Evolutionary conservation across 1,284 basidiomycete genomes (phyloP).

Genomic region (Fomitopsis palustris): DNA sequence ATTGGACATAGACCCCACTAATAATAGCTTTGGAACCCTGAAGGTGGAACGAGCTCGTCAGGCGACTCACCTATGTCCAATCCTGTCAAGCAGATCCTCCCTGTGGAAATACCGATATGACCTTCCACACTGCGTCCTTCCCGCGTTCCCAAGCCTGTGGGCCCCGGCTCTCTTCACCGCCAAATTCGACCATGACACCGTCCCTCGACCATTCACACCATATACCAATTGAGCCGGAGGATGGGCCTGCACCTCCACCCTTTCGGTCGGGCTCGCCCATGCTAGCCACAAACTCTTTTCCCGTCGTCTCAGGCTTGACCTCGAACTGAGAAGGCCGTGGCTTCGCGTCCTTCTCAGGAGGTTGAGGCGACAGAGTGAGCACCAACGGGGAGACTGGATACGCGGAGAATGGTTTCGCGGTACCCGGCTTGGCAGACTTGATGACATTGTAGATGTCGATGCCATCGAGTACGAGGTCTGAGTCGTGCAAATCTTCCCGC

Average conservation of each 20-base stretch:
- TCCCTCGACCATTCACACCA: conserved; percentile 89
- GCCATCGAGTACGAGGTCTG: conserved; percentile 56
- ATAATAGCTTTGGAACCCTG: conserved; percentile 3
- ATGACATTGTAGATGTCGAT: conserved; percentile 79
- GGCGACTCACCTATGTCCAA: conserved; percentile 2
- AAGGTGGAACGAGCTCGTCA: conserved; percentile 13
- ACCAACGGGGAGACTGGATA: conserved; percentile 49
- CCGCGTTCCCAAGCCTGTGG: conserved; percentile 84
- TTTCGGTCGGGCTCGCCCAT: conserved; percentile 86
- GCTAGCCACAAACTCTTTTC: conserved; percentile 68
- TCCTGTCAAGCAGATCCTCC: conserved; percentile 8
- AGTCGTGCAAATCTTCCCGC: conserved; percentile 45
- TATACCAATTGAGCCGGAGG: conserved; percentile 80
- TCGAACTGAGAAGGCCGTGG: conserved; percentile 39
- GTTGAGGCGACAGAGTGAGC: conserved; percentile 36
- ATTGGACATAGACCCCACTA: background rate
- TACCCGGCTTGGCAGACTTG: conserved; percentile 19
- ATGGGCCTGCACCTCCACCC: conserved; percentile 80
- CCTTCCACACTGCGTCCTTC: conserved; percentile 74
- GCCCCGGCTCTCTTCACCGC: conserved; percentile 69
- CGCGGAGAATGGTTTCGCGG: conserved; percentile 44
- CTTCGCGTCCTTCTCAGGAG: conserved; percentile 34
- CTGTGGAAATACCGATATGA: conserved; percentile 63
- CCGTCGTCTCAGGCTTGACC: conserved; percentile 52
- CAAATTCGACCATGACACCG: conserved; percentile 82